A percentile compares a stretch with the other conserved stretches of the same genome.
Evolutionary conservation across 441 rosid species (phyloP).

Genomic region (Corymbia calophylla): DNA sequence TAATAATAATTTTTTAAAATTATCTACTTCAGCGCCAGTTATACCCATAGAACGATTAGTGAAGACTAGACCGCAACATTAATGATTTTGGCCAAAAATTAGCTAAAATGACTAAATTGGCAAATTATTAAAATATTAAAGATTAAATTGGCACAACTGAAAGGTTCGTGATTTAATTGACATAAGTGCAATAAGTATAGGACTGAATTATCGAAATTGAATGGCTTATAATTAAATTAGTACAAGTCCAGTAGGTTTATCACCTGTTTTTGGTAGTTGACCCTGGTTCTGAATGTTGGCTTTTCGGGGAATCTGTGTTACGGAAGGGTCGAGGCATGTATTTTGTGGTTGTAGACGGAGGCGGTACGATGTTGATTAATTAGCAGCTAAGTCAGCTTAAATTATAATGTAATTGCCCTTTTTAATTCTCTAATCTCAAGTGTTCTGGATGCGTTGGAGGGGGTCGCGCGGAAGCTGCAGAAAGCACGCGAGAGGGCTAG

Average conservation of each 20-base stretch:
- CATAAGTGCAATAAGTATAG: too few species aligned
- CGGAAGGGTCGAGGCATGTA: neutral
- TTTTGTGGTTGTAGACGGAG: neutral
- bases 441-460: neutral
- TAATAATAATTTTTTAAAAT: rapidly evolving
- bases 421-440: neutral
- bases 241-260: neutral
- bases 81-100: rapidly evolving
- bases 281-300: neutral
- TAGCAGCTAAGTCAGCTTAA: neutral
- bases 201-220: too few species aligned
- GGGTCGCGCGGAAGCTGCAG: neutral
- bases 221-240: too few species aligned
- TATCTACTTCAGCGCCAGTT: rapidly evolving
- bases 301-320: neutral
- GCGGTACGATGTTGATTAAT: neutral
- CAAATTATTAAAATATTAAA: rapidly evolving
- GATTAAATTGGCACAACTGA: too few species aligned
- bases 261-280: too few species aligned
- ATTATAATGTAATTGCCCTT: neutral
- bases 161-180: rapidly evolving
- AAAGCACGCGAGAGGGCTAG: neutral
- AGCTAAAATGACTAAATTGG: neutral
- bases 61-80: too few species aligned
- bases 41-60: rapidly evolving